A percentile compares a stretch with the other conserved stretches of the same genome.
These are phyloP conservation scores for Ophiostoma ulmi DNA, from an alignment of 2,329 filamentous ascomycete species.

Conservation along the genomic window DNA sequence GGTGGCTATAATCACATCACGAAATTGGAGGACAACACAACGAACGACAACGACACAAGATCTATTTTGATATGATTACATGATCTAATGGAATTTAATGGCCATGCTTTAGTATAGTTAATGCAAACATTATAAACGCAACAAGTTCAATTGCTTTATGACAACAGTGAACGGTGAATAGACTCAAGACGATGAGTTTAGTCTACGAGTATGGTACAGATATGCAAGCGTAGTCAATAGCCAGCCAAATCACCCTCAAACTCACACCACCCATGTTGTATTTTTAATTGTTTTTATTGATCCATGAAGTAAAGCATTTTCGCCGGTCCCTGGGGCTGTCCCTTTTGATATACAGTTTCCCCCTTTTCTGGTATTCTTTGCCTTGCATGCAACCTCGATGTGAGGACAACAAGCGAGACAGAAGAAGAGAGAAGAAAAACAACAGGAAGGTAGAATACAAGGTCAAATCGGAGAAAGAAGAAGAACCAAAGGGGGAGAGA, in stretches of 20 bases:
- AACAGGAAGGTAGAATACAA: slow-evolving; percentile 15
- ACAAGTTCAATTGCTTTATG: background rate
- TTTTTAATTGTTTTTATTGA: slow-evolving; percentile 14
- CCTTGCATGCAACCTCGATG: background rate
- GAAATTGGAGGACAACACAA: slow-evolving; percentile 1
- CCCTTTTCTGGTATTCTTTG: background rate
- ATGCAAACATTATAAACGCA: background rate
- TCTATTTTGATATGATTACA: background rate
- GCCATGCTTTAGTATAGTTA: background rate
- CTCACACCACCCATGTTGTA: background rate
- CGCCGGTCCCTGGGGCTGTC: slow-evolving; percentile 10
- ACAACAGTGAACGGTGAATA: background rate
- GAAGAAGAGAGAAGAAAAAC: background rate
- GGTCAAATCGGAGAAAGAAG: background rate
- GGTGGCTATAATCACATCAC: slow-evolving; percentile 11
- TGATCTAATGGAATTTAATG: slow-evolving; percentile 9
- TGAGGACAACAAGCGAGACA: background rate
- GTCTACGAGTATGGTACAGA: background rate
- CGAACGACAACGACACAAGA: background rate
- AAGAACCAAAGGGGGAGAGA: background rate
- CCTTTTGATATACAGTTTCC: background rate
- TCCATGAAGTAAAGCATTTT: slow-evolving; percentile 14
- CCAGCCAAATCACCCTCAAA: background rate
- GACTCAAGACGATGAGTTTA: background rate
- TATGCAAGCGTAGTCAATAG: no score